These are phyloP conservation scores for Chaetomium sp. DNA, from an alignment of 2,329 filamentous ascomycete genomes.

Conservation along the genomic window DNA sequence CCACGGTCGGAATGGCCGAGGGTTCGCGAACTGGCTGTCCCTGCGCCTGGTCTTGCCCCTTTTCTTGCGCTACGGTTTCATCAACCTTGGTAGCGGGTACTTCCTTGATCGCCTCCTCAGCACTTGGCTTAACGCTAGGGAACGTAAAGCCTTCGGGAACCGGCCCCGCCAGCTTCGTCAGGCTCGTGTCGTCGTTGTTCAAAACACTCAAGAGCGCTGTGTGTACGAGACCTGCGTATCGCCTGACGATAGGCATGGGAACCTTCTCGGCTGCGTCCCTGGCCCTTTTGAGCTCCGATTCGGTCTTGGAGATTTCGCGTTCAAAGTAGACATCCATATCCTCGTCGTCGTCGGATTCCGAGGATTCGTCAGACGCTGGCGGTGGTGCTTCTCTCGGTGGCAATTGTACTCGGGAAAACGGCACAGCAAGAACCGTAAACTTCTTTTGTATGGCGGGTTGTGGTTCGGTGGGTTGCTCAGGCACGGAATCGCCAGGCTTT, in stretches of 20 bases:
- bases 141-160: slow-evolving; percentile 31
- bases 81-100: slow-evolving; percentile 5
- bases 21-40: slow-evolving; percentile 12
- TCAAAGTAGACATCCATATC: slow-evolving; percentile 53
- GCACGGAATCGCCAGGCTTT: slow-evolving; percentile 6
- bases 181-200: slow-evolving; percentile 35
- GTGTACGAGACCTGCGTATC: slow-evolving; percentile 43
- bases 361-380: slow-evolving; percentile 35
- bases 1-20: slow-evolving; percentile 17
- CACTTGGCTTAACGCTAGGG: slow-evolving; percentile 19
- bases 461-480: slow-evolving; percentile 15
- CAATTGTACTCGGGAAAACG: slow-evolving; percentile 14
- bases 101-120: slow-evolving; percentile 1
- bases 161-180: slow-evolving; percentile 38
- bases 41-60: neutral
- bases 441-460: slow-evolving; percentile 13
- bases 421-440: slow-evolving; percentile 14
- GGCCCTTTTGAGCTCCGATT: slow-evolving; percentile 43
- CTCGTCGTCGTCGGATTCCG: slow-evolving; percentile 51
- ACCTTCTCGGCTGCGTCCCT: slow-evolving; percentile 34
- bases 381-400: slow-evolving; percentile 11
- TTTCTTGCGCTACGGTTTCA: neutral
- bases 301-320: slow-evolving; percentile 45
- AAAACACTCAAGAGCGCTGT: slow-evolving; percentile 44
- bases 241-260: slow-evolving; percentile 37